These are phyloP conservation scores for Lyophyllum atratum DNA, from an alignment of 768 basidiomycete species.

Conservation along the genomic window DNA sequence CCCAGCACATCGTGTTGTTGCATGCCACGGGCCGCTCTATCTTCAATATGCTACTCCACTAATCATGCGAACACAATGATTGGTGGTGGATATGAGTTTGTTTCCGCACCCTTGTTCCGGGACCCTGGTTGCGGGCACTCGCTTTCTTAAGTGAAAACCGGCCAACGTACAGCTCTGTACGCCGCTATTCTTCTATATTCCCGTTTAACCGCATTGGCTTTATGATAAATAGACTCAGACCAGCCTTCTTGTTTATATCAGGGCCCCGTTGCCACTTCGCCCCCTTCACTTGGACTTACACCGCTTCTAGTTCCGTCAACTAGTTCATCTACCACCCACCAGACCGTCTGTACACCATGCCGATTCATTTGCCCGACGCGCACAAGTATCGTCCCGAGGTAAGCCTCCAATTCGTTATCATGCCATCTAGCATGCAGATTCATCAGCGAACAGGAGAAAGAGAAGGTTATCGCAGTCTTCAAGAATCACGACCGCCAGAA, in stretches of 20 bases:
- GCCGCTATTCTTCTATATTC: not conserved
- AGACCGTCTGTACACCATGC: not conserved
- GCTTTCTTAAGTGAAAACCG: not conserved
- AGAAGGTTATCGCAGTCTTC: constrained; percentile 11
- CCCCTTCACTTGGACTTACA: not conserved
- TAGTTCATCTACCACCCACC: not conserved
- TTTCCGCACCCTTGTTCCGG: not conserved
- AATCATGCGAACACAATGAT: not conserved
- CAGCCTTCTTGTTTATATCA: no score
- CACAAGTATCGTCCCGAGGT: constrained; percentile 16
- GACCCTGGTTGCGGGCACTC: not conserved
- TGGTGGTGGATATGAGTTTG: not conserved
- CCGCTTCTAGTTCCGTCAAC: not conserved
- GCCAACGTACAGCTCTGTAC: not conserved
- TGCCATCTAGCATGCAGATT: not conserved
- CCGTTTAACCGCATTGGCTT: not conserved
- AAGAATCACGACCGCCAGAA: constrained; percentile 10
- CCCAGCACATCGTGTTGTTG: not conserved
- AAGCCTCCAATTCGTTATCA: not conserved
- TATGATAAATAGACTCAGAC: not conserved
- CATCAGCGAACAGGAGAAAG: constrained; percentile 6
- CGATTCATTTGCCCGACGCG: constrained; percentile 15
- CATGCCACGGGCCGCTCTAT: not conserved
- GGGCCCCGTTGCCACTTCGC: not conserved
- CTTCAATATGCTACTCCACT: not conserved